Evolutionary conservation across 768 basidiomycete genomes (phyloP).

Genomic region (Rhodotorula babjevae): DNA sequence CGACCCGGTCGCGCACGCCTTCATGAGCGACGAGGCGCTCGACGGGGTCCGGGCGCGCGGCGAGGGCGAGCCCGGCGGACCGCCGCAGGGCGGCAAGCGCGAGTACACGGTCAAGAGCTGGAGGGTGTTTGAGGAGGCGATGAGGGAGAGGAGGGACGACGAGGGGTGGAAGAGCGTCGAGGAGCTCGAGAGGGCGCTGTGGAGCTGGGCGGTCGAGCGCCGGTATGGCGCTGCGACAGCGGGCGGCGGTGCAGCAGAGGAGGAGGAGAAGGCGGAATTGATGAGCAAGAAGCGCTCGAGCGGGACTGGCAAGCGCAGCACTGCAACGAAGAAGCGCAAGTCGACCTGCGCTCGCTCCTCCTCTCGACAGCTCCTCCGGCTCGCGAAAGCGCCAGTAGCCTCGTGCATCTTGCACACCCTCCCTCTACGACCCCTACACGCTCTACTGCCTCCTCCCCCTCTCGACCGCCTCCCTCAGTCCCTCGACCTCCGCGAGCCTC

Average conservation of each 20-base stretch:
- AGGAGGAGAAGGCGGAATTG: background rate
- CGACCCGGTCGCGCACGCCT: conserved; percentile 6
- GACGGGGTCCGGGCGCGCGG: background rate
- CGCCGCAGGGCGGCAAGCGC: background rate
- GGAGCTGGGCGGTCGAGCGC: conserved; percentile 18
- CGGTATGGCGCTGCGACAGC: background rate
- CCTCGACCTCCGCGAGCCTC: conserved; percentile 18
- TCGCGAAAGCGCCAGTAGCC: no score
- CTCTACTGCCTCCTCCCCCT: background rate
- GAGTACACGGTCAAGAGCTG: conserved; percentile 34
- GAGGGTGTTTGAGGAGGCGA: conserved; percentile 5
- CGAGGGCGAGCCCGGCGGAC: background rate
- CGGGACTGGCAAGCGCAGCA: no score
- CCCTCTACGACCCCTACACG: no score
- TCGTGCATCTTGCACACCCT: no score
- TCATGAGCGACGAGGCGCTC: conserved; percentile 30
- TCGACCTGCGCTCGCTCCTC: no score
- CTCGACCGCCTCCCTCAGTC: conserved; percentile 21
- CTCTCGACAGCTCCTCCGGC: no score
- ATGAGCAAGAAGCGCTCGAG: background rate
- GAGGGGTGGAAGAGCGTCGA: conserved; percentile 22
- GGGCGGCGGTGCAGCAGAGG: background rate
- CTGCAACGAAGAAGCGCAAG: conserved; percentile 15
- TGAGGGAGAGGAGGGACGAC: conserved; percentile 13
- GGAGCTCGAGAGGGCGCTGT: conserved; percentile 29